These are phyloP conservation scores for Pseudoperonospora humuli DNA, from an alignment of 352 stramenopile genomes.

Conservation along the genomic window DNA sequence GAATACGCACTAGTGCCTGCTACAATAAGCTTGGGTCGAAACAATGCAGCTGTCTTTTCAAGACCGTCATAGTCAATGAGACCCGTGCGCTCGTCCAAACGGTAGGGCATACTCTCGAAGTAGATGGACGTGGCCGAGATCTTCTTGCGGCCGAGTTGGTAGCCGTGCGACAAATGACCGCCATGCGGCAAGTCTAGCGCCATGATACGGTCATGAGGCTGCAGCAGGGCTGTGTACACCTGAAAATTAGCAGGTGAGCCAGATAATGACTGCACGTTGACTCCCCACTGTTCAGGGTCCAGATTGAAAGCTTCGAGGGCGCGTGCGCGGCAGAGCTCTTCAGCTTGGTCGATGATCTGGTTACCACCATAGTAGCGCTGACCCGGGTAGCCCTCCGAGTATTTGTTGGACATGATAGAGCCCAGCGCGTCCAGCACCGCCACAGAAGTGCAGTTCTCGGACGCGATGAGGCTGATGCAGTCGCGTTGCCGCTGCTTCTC, in stretches of 20 bases:
- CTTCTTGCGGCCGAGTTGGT: constrained; percentile 98
- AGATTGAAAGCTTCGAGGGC: constrained; percentile 97
- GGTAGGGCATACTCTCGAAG: constrained; percentile 99
- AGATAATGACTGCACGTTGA: constrained; percentile 96
- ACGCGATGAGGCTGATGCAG: constrained; percentile 97
- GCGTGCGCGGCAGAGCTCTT: constrained; percentile 95
- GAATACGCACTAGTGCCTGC: constrained; percentile 98
- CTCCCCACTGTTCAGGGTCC: constrained; percentile 92
- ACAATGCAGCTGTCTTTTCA: constrained; percentile 90
- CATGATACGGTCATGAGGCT: constrained; percentile 99
- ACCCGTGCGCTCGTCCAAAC: constrained; percentile 93
- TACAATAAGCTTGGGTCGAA: constrained; percentile 97
- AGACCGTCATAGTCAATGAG: constrained; percentile 99
- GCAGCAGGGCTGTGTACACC: constrained; percentile 96
- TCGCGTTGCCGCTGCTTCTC: constrained; percentile 98
- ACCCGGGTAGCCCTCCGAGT: constrained; percentile 96
- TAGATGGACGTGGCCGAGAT: constrained; percentile 98
- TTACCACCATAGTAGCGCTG: constrained; percentile 96
- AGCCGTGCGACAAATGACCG: constrained; percentile 98
- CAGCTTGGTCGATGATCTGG: constrained; percentile 98
- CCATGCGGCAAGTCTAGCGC: constrained; percentile 97
- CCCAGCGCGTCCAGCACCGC: constrained; percentile 97
- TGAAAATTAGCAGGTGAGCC: constrained; percentile 99
- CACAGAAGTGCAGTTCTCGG: constrained; percentile 99
- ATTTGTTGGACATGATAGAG: constrained; percentile 99